phyloP scores from a whole-genome alignment of 2,329 filamentous ascomycete genomes.

The Metarhizium album region DNA sequence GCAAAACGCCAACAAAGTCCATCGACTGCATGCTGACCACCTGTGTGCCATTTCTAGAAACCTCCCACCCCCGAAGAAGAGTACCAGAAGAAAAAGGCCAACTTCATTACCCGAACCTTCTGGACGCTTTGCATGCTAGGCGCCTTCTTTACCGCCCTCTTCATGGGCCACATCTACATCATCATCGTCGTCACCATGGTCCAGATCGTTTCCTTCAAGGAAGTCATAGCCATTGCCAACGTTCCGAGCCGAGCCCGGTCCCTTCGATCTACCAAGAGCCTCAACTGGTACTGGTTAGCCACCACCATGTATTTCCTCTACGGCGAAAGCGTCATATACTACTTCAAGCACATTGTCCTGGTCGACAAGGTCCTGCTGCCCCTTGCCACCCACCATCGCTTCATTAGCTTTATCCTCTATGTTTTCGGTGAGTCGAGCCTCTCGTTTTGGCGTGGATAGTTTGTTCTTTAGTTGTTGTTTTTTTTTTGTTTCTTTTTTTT shows the following conservation, averaged over 20 bases:
- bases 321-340: constrained; percentile 98
- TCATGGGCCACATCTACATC: constrained; percentile 96
- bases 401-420: constrained; percentile 98
- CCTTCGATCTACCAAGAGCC: constrained; percentile 83
- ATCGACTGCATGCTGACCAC: constrained; percentile 14
- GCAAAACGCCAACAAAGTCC: too few species aligned
- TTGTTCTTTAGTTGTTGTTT: too few species aligned
- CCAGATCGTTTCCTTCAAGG: constrained; percentile 97
- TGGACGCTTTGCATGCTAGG: constrained; percentile 98
- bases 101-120: constrained; percentile 91
- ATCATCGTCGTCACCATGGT: constrained; percentile 85
- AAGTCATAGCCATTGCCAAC: constrained; percentile 95
- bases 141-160: constrained; percentile 82
- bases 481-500: too few species aligned
- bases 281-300: constrained; percentile 99
- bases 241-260: constrained; percentile 86
- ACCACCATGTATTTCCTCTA: constrained; percentile 99
- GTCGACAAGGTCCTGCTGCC: constrained; percentile 89
- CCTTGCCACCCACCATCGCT: constrained; percentile 91
- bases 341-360: constrained; percentile 97
- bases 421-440: constrained; percentile 65
- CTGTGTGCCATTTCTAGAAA: constrained; percentile 28
- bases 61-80: constrained; percentile 41
- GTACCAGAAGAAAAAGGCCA: constrained; percentile 97
- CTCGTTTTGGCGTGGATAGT: background rate